A percentile compares a stretch with the other conserved stretches of the same genome.
phyloP scores from a whole-genome alignment of 176 grass and related monocot genomes.

The Elaeis guineensis region DNA sequence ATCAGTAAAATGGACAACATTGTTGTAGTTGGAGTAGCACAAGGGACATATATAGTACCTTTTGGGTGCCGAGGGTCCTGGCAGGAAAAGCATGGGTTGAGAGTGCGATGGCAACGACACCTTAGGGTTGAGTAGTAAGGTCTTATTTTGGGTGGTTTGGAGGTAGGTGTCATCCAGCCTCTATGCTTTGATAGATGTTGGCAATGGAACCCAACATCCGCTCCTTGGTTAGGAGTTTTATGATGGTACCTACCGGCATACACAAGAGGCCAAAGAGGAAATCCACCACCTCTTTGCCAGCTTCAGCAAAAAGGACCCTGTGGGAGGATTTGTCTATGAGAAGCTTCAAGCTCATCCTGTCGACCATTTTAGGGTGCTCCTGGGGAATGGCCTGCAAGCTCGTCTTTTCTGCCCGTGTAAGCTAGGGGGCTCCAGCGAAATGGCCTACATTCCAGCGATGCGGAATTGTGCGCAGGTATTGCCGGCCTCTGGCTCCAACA shows the following conservation, averaged over 20 bases:
- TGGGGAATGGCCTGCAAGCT: too few species aligned
- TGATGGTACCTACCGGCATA: not conserved
- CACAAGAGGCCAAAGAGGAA: slow-evolving; percentile 38
- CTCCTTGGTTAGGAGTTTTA: slow-evolving; percentile 3
- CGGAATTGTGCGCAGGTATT: too few species aligned
- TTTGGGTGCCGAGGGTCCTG: not conserved
- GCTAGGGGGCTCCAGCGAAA: too few species aligned
- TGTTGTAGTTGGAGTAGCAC: too few species aligned
- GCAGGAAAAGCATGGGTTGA: not conserved
- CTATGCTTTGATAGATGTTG: slow-evolving; percentile 19
- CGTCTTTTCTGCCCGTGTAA: too few species aligned
- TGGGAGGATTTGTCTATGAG: slow-evolving; percentile 22
- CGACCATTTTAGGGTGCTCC: too few species aligned
- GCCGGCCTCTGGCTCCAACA: too few species aligned
- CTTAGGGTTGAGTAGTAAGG: slow-evolving; percentile 12
- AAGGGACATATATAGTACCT: not conserved
- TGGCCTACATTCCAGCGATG: too few species aligned
- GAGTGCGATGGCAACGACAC: not conserved
- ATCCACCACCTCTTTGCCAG: slow-evolving; percentile 28
- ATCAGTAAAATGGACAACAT: too few species aligned
- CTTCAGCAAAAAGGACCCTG: slow-evolving; percentile 37
- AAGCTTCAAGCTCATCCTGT: slow-evolving; percentile 15
- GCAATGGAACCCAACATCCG: slow-evolving; percentile 10
- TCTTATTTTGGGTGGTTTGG: not conserved
- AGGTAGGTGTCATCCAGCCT: slow-evolving; percentile 25